A percentile compares a stretch with the other conserved stretches of the same genome.
Conservation (phyloP, 108 stramenopile species). For the Cyclotella distinguenda region DNA sequence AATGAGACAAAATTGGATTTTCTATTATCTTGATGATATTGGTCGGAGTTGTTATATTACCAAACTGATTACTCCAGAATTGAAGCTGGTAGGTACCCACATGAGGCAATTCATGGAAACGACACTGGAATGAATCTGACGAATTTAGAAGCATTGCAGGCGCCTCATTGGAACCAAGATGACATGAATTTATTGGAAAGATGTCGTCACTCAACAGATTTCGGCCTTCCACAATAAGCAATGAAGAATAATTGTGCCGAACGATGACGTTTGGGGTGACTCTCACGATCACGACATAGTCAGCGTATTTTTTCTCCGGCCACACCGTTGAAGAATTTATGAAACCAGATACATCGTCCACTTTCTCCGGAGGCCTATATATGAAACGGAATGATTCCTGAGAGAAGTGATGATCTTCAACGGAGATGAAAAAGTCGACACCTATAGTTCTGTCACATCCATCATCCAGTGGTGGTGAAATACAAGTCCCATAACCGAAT, state of each 20-base stretch:
- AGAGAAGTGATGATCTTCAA: constrained; percentile 18
- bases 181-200: constrained; percentile 6
- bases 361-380: constrained; percentile 5
- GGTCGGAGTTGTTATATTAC: not conserved
- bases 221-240: not conserved
- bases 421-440: constrained; percentile 18
- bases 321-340: not conserved
- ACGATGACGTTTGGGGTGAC: not conserved
- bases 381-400: constrained; percentile 20
- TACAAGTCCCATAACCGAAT: constrained; percentile 10
- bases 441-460: not conserved
- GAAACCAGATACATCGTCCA: not conserved
- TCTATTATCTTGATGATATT: constrained; percentile 13
- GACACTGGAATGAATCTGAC: not conserved
- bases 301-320: not conserved
- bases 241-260: not conserved
- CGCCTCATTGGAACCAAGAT: not conserved
- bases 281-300: not conserved
- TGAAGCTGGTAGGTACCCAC: not conserved
- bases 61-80: not conserved
- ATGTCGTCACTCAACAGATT: not conserved
- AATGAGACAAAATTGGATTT: not conserved
- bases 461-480: constrained; percentile 1
- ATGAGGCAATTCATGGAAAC: not conserved
- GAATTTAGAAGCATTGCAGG: not conserved